These are phyloP conservation scores for Casaregolazyma lundiana DNA, from an alignment of 1,139 yeast genomes.

Conservation along the genomic window DNA sequence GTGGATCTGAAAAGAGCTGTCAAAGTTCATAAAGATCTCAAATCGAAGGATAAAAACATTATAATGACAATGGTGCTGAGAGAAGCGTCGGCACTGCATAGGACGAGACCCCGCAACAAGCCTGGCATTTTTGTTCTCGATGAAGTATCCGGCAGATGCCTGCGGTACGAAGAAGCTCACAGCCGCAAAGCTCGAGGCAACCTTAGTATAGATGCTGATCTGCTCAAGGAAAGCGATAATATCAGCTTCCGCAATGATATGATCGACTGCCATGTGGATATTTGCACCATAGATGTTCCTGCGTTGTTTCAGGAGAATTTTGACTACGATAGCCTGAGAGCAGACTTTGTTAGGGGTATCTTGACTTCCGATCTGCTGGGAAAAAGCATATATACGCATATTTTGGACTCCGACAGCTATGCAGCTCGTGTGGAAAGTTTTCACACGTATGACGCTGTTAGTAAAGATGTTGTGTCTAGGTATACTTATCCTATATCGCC, in stretches of 20 bases:
- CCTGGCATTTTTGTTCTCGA: constrained; percentile 85
- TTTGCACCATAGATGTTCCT: constrained; percentile 92
- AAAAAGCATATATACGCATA: constrained; percentile 84
- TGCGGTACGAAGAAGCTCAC: constrained; percentile 63
- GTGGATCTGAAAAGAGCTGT: constrained; percentile 72
- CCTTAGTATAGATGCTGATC: constrained; percentile 78
- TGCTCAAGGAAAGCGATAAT: constrained; percentile 73
- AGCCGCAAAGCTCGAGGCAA: constrained; percentile 22
- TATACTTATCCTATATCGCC: constrained; percentile 93
- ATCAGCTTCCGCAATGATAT: constrained; percentile 81
- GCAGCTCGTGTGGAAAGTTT: constrained; percentile 94
- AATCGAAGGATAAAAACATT: constrained; percentile 73
- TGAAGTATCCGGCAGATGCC: constrained; percentile 64
- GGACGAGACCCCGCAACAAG: constrained; percentile 61
- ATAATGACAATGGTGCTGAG: constrained; percentile 91
- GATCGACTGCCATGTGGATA: constrained; percentile 94
- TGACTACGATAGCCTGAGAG: constrained; percentile 82
- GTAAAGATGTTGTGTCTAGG: constrained; percentile 86
- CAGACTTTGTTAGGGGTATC: constrained; percentile 87
- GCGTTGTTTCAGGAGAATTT: constrained; percentile 94
- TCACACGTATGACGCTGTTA: constrained; percentile 86
- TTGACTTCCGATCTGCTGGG: constrained; percentile 85
- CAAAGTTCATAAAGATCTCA: constrained; percentile 67
- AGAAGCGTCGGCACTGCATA: constrained; percentile 79
- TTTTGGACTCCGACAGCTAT: constrained; percentile 60